Conservation (phyloP, 164 flowering plant species). For the Kingdonia uniflora region DNA sequence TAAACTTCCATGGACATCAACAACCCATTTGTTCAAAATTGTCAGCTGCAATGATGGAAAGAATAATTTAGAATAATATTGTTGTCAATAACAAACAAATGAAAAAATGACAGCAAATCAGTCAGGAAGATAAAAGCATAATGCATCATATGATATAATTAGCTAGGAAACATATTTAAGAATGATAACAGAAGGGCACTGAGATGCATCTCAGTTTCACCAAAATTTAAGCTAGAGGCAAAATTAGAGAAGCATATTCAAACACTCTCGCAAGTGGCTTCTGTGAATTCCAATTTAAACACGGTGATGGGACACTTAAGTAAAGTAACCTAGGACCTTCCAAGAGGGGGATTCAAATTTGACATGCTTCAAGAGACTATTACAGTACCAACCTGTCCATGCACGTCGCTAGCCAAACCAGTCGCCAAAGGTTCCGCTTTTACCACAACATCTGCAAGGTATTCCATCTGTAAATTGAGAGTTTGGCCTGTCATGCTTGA, state of each 20-base stretch:
- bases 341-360: background rate
- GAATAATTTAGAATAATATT: background rate
- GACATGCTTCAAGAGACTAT: constrained; percentile 18
- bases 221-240: too few species aligned
- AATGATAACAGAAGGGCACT: background rate
- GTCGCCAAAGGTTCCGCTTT: constrained; percentile 68
- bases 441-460: constrained; percentile 59
- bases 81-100: background rate
- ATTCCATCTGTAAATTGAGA: constrained; percentile 47
- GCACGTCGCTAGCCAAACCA: constrained; percentile 86
- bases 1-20: constrained; percentile 17
- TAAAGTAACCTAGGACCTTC: too few species aligned
- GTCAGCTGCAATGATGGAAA: constrained; percentile 45
- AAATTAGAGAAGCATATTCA: too few species aligned
- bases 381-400: constrained; percentile 46
- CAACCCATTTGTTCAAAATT: constrained; percentile 37
- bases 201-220: background rate
- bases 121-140: background rate
- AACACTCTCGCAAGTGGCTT: too few species aligned
- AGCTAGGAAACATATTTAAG: background rate
- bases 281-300: too few species aligned
- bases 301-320: too few species aligned
- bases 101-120: background rate
- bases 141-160: too few species aligned
- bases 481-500: constrained; percentile 29